Evolutionary conservation across 495 filamentous ascomycete species (phyloP).

Genomic region (Aspergillus steynii): DNA sequence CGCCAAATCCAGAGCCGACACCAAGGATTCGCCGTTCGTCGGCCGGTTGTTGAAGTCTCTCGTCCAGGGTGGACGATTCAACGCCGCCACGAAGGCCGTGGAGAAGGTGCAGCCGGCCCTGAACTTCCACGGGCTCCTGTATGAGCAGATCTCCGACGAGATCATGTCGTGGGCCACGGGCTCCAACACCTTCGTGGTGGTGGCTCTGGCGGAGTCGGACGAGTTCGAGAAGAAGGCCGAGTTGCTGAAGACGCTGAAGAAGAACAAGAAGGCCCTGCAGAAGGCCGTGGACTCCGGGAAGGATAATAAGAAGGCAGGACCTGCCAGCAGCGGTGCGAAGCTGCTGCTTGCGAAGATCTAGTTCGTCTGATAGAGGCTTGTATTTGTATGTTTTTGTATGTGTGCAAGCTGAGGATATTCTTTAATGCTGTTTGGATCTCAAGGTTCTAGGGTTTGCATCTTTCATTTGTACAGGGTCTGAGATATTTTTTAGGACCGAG

Average conservation of each 20-base stretch:
- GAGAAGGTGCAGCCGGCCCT: constrained; percentile 73
- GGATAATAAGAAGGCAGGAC: constrained; percentile 38
- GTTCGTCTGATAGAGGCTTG: not conserved
- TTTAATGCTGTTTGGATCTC: not conserved
- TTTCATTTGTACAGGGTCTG: constrained; percentile 19
- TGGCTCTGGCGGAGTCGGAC: constrained; percentile 75
- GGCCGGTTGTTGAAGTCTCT: constrained; percentile 90
- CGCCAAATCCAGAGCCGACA: constrained; percentile 61
- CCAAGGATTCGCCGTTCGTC: constrained; percentile 58
- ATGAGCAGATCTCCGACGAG: constrained; percentile 70
- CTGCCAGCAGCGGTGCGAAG: constrained; percentile 45
- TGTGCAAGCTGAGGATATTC: not conserved
- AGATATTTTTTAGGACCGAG: constrained; percentile 10
- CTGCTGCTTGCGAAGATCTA: constrained; percentile 46
- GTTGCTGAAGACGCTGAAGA: constrained; percentile 63
- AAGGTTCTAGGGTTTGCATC: constrained; percentile 4
- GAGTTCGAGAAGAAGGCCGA: constrained; percentile 69
- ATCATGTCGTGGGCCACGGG: constrained; percentile 86
- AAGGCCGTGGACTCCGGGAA: constrained; percentile 43
- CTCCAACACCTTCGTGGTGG: constrained; percentile 75
- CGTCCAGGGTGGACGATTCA: constrained; percentile 82
- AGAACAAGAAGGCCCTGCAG: constrained; percentile 53
- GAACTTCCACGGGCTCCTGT: constrained; percentile 76
- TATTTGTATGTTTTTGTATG: constrained; percentile 10
- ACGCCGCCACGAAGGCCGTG: constrained; percentile 65